Percentiles rank a stretch among this genome's conserved stretches.
Evolutionary conservation across 306 rosid species (phyloP).

Genomic region (Fagus crenata): DNA sequence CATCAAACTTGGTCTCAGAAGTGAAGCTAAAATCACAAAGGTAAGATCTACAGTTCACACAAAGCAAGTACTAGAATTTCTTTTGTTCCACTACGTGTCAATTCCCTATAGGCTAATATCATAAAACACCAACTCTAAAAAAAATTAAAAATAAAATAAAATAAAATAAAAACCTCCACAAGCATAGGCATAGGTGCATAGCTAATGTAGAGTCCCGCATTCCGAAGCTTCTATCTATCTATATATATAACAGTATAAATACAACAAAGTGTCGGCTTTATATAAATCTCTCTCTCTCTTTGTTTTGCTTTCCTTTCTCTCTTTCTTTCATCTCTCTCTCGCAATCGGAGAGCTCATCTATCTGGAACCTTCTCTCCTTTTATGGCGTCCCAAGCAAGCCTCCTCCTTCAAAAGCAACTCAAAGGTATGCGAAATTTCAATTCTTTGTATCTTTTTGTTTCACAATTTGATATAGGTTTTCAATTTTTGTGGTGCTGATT

Average conservation of each 20-base stretch:
- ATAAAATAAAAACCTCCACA: neutral
- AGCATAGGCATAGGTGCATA: neutral
- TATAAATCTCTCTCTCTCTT: neutral
- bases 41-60: too few species aligned
- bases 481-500: constrained; percentile 26
- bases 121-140: neutral
- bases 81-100: too few species aligned
- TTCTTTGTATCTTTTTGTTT: neutral
- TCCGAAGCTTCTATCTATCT: constrained; percentile 20
- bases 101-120: too few species aligned
- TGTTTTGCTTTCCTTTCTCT: neutral
- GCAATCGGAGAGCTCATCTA: constrained; percentile 29
- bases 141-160: too few species aligned
- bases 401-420: constrained; percentile 94
- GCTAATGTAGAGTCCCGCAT: constrained; percentile 21
- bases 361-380: constrained; percentile 7
- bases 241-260: constrained; percentile 20
- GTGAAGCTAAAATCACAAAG: too few species aligned
- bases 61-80: too few species aligned
- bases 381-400: constrained; percentile 94
- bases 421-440: constrained; percentile 49
- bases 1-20: too few species aligned
- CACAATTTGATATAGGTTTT: neutral
- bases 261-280: constrained; percentile 31
- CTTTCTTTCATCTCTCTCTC: constrained; percentile 13